Conservation (phyloP, 2,329 filamentous ascomycete genomes). For the Cryphonectria naterciae region DNA sequence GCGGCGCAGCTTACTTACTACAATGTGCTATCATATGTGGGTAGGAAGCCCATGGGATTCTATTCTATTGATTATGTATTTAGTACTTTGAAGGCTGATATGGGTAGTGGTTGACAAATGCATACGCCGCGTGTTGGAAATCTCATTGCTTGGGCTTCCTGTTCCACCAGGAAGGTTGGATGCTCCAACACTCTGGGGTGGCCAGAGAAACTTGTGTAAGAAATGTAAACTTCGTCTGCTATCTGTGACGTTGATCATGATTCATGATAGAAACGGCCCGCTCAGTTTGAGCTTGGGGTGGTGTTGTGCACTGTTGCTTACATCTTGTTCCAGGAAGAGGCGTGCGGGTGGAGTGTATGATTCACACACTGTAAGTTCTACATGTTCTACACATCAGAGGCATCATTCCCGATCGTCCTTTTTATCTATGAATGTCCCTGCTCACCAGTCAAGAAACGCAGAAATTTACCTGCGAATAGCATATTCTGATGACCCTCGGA, state of each 20-base stretch:
- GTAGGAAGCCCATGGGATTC: background rate
- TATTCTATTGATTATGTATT: background rate
- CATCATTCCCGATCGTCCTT: background rate
- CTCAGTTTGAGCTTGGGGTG: no score
- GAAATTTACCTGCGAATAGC: background rate
- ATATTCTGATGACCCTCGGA: background rate
- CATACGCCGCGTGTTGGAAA: background rate
- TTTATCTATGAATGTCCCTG: background rate
- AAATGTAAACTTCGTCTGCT: background rate
- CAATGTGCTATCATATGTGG: background rate
- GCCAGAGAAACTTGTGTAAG: background rate
- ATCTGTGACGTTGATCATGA: background rate
- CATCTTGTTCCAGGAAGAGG: background rate
- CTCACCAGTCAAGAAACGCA: background rate
- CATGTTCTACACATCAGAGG: background rate
- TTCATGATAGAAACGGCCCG: background rate
- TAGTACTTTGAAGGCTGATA: background rate
- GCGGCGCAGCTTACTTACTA: background rate
- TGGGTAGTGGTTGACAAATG: background rate
- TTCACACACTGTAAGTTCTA: background rate
- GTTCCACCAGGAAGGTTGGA: background rate
- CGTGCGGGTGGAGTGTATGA: background rate
- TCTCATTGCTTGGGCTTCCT: background rate
- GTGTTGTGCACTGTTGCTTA: background rate
- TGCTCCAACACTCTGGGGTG: background rate